phyloP scores from a whole-genome alignment of 495 filamentous ascomycete species.

The Neurospora discreta region DNA sequence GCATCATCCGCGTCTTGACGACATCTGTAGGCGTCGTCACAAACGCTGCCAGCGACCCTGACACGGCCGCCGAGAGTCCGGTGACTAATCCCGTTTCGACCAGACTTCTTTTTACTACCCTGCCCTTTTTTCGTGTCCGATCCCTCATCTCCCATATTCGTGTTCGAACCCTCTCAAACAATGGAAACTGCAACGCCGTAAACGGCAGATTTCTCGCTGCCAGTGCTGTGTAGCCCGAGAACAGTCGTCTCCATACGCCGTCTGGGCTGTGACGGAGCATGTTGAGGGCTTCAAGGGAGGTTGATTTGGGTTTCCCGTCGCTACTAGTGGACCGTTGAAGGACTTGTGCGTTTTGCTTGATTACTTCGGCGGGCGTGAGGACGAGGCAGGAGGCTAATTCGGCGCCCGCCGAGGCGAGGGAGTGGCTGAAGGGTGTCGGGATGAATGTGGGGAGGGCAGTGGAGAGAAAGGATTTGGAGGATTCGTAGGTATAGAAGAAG shows the following conservation, averaged over 20 bases:
- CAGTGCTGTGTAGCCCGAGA: conserved; percentile 70
- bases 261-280: conserved; percentile 21
- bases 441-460: conserved; percentile 28
- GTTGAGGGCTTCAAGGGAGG: conserved; percentile 33
- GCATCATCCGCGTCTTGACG: conserved; percentile 73
- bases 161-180: conserved; percentile 60
- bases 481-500: conserved; percentile 88
- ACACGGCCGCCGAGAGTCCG: conserved; percentile 54
- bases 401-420: conserved; percentile 57
- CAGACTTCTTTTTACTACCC: conserved; percentile 15
- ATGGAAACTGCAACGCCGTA: conserved; percentile 77
- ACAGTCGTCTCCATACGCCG: conserved; percentile 35
- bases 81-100: conserved; percentile 57
- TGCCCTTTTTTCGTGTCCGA: background rate
- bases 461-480: conserved; percentile 45
- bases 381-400: conserved; percentile 78
- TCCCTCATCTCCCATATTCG: conserved; percentile 24
- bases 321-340: conserved; percentile 12
- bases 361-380: conserved; percentile 78
- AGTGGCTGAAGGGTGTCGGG: conserved; percentile 55
- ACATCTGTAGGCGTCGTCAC: conserved; percentile 77
- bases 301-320: conserved; percentile 11
- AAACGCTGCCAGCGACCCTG: conserved; percentile 58
- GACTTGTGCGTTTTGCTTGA: conserved; percentile 92
- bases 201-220: conserved; percentile 75